These are phyloP conservation scores for Trichoderma sp. DNA, from an alignment of 2,329 filamentous ascomycete species.

Conservation along the genomic window DNA sequence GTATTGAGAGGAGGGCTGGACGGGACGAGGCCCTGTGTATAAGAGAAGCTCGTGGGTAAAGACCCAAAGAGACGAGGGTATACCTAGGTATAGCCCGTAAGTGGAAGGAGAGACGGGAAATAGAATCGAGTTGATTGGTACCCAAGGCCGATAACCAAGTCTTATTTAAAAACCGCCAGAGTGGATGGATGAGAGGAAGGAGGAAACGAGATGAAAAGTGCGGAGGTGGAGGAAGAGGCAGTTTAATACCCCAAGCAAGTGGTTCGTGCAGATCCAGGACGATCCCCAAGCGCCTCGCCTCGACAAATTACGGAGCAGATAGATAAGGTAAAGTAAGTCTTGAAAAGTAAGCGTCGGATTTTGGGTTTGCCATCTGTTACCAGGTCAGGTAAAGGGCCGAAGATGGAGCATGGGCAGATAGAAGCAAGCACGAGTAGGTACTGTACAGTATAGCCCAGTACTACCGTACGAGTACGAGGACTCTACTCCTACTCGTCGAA, in stretches of 20 bases:
- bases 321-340: neutral
- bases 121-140: neutral
- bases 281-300: neutral
- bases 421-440: neutral
- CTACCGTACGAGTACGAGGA: neutral
- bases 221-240: slow-evolving; percentile 24
- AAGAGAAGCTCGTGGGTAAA: neutral
- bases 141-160: neutral
- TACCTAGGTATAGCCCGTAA: neutral
- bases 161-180: neutral
- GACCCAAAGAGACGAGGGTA: neutral
- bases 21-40: neutral
- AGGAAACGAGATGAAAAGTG: slow-evolving; percentile 13
- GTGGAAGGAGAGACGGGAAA: neutral
- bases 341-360: neutral
- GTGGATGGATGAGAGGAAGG: neutral
- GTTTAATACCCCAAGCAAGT: slow-evolving; percentile 17
- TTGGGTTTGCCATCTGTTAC: slow-evolving; percentile 2
- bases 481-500: neutral
- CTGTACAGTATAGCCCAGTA: neutral
- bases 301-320: neutral
- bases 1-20: neutral
- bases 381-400: slow-evolving; percentile 14
- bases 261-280: slow-evolving; percentile 13
- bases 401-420: slow-evolving; percentile 1